Evolutionary conservation across 1,284 basidiomycete genomes (phyloP).

Genomic region (Thecaphora thlaspeos): DNA sequence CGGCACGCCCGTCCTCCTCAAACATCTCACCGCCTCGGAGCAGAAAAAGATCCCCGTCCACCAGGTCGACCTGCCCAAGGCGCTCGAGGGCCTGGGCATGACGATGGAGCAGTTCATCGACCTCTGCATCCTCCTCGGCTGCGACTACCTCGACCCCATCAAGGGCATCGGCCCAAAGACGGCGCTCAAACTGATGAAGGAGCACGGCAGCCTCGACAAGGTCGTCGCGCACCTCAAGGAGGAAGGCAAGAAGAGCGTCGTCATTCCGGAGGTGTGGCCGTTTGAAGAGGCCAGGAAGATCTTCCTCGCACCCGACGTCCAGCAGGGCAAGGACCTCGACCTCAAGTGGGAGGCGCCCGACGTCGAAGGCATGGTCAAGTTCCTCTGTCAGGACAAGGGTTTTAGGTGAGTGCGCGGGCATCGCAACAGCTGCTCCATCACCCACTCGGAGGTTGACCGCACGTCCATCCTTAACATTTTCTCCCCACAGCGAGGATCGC

Average conservation of each 20-base stretch:
- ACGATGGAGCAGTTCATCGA: conserved; percentile 93
- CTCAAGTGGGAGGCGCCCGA: conserved; percentile 94
- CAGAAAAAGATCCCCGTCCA: conserved; percentile 97
- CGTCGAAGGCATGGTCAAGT: conserved; percentile 88
- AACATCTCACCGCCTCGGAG: conserved; percentile 97
- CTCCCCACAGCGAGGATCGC: conserved; percentile 84
- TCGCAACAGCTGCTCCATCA: not conserved
- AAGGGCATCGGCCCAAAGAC: conserved; percentile 93
- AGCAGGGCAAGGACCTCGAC: conserved; percentile 83
- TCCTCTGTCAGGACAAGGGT: conserved; percentile 90
- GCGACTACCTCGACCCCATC: conserved; percentile 96
- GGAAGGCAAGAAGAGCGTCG: conserved; percentile 59
- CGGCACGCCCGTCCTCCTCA: conserved; percentile 81
- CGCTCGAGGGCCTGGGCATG: conserved; percentile 85
- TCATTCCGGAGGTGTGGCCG: conserved; percentile 87
- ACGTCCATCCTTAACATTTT: too few relatives aligned
- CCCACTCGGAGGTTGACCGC: conserved; percentile 1
- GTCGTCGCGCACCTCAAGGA: conserved; percentile 75
- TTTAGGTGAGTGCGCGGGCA: conserved; percentile 73
- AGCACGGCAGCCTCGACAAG: conserved; percentile 75
- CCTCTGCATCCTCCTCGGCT: conserved; percentile 92
- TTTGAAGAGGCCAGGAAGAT: conserved; percentile 91
- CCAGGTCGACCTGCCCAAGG: conserved; percentile 80
- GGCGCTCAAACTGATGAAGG: conserved; percentile 86
- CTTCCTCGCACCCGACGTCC: conserved; percentile 84